These are phyloP conservation scores for Amanita pseudoporphyria DNA, from an alignment of 768 basidiomycete species.

Conservation along the genomic window DNA sequence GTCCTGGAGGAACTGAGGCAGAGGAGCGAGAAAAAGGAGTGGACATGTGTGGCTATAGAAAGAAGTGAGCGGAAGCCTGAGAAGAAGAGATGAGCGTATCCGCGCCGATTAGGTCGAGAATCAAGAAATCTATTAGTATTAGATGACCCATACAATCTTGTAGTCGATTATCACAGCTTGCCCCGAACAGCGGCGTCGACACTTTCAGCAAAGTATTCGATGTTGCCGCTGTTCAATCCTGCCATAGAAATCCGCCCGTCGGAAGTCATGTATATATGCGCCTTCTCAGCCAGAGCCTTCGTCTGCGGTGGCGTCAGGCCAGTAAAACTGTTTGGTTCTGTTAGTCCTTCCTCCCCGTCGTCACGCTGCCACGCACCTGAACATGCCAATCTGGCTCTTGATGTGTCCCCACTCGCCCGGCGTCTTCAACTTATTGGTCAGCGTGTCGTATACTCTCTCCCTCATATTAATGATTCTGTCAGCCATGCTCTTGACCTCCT, in stretches of 20 bases:
- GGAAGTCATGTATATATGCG: slow-evolving; percentile 90
- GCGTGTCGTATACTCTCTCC: slow-evolving; percentile 65
- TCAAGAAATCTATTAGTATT: slow-evolving; percentile 5
- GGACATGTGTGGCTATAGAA: background rate
- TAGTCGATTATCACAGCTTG: slow-evolving; percentile 37
- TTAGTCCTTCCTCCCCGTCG: background rate
- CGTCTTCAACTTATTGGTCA: slow-evolving; percentile 74
- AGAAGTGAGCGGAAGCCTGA: background rate
- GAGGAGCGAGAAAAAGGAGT: background rate
- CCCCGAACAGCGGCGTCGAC: slow-evolving; percentile 79
- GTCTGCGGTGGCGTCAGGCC: slow-evolving; percentile 75
- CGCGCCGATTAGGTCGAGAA: background rate
- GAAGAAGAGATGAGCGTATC: background rate
- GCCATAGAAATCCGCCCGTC: slow-evolving; percentile 95
- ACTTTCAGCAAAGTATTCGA: slow-evolving; percentile 84
- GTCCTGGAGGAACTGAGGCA: background rate
- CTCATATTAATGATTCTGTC: slow-evolving; percentile 92
- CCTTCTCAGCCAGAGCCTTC: slow-evolving; percentile 74
- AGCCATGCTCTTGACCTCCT: slow-evolving; percentile 93
- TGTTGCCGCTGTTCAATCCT: slow-evolving; percentile 74
- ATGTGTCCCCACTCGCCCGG: slow-evolving; percentile 96
- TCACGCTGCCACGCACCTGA: slow-evolving; percentile 52
- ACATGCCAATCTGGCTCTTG: slow-evolving; percentile 96
- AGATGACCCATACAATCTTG: background rate
- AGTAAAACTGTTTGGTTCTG: slow-evolving; percentile 52